Evolutionary conservation across 352 stramenopile species (phyloP), one percentile per base, ranked within the genome.

Genomic region (Hyaloperonospora arabidopsidis): DNA sequence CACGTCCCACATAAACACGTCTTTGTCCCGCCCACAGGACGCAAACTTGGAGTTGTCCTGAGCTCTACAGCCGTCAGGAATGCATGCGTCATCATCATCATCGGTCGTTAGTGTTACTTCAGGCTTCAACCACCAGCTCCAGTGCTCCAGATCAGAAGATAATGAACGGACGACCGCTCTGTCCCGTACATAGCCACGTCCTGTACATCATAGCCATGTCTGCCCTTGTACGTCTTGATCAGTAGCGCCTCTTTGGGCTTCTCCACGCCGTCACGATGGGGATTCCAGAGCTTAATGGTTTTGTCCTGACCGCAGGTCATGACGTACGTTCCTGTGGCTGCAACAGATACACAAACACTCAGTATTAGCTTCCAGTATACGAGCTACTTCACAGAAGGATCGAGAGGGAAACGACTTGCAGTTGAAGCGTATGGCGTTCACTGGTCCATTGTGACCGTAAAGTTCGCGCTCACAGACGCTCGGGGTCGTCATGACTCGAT

Each of bases 281-380:
- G 86, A 54, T 96, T 96, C 80, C 82, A 96, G 7, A 96, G 67
- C 14, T 81, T 80, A 45, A 96, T 68, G 5, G 72, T 92, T 44
- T 87, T 84, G 68, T 96, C 86, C 58, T 94, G 82, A 11, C 86
- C 85, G 43, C 85, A 92, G 0, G 76, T 91, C 79, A 95, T 93
- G 51, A 89, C 86, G 56, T 95, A 95, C 48, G 83, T 88, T 32
- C 86, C 86, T 60, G 95, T 93, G 38, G 75, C 84, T 87, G 51
- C 38, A 36, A 53, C 50, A 36, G 18, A 48, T 7, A 22, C 44
- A 18, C 40, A 1, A 52, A 28, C 18, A 32, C 25, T 10, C 25
- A 32, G n/a, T 25, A n/a, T 55, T 5, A 51, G 35, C 34, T 22
- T 49, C 25, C 38, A 34, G 44, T 2, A 10, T 29, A 41, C 15